These are phyloP conservation scores for Wickerhamiella qilinensis DNA, from an alignment of 805 yeast species.

Conservation along the genomic window DNA sequence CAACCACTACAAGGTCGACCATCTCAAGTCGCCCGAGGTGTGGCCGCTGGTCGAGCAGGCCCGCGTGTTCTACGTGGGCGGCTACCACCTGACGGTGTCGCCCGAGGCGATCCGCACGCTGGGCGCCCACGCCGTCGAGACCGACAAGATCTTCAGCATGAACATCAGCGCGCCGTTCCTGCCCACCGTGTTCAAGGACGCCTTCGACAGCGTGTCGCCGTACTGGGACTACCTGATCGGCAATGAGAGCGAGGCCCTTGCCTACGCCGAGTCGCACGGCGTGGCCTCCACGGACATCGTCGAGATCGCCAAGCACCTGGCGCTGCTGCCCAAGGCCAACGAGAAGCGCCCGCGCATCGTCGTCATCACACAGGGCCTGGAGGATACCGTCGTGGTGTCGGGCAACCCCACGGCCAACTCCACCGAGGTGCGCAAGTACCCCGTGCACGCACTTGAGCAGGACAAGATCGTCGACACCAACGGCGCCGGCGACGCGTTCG, in stretches of 20 bases:
- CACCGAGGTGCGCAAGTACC: constrained; percentile 36
- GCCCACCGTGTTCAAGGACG: constrained; percentile 87
- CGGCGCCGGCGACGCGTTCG: constrained; percentile 99
- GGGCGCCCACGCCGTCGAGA: constrained; percentile 83
- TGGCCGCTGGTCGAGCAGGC: constrained; percentile 77
- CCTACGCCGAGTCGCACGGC: constrained; percentile 78
- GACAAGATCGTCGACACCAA: constrained; percentile 75
- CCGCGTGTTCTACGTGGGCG: constrained; percentile 80
- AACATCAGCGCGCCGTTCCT: constrained; percentile 96
- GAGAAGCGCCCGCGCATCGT: constrained; percentile 60
- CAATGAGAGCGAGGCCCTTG: constrained; percentile 93
- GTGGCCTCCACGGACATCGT: constrained; percentile 43
- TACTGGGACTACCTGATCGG: constrained; percentile 87
- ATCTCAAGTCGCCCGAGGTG: constrained; percentile 75
- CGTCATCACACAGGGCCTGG: constrained; percentile 88
- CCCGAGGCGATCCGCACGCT: constrained; percentile 82
- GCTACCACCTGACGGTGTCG: constrained; percentile 97
- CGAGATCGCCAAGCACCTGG: constrained; percentile 70
- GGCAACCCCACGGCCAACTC: constrained; percentile 28
- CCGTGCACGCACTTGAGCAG: constrained; percentile 57
- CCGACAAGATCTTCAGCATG: constrained; percentile 59
- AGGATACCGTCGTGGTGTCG: constrained; percentile 68
- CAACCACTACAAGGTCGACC: constrained; percentile 83
- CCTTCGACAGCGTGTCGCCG: constrained; percentile 61
- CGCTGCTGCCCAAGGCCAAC: constrained; percentile 63